Conservation (phyloP, 495 filamentous ascomycete species). For the Wilcoxina mikolae region DNA sequence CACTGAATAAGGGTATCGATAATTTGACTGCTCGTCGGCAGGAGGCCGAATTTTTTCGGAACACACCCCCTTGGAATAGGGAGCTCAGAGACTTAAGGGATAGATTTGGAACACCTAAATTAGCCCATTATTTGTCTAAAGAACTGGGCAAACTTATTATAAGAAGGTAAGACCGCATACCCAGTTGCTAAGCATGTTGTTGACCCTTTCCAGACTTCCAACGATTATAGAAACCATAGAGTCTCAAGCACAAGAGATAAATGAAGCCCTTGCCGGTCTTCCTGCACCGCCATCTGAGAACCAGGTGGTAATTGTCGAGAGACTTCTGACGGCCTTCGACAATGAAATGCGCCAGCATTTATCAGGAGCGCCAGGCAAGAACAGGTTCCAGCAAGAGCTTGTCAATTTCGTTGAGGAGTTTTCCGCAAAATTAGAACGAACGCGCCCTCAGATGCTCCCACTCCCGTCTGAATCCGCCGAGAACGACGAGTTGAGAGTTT, state of each 20-base stretch:
- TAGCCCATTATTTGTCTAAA: slow-evolving; percentile 30
- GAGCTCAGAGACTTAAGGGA: slow-evolving; percentile 21
- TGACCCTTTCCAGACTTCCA: slow-evolving; percentile 25
- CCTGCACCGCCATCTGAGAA: slow-evolving; percentile 28
- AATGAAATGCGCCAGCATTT: neutral
- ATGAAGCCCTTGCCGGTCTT: slow-evolving; percentile 23
- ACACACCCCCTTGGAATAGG: slow-evolving; percentile 30
- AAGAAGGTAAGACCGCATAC: no score
- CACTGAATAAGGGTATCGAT: slow-evolving; percentile 28
- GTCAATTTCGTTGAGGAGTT: slow-evolving; percentile 18
- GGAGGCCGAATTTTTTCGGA: slow-evolving; percentile 33
- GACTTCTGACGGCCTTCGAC: neutral
- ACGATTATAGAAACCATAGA: slow-evolving; percentile 27
- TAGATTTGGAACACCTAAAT: slow-evolving; percentile 31
- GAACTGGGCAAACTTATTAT: slow-evolving; percentile 30
- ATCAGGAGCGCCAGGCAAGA: neutral
- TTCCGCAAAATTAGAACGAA: slow-evolving; percentile 13
- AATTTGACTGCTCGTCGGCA: slow-evolving; percentile 29
- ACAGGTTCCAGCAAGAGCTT: neutral
- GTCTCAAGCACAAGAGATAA: slow-evolving; percentile 20
- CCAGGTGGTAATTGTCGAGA: slow-evolving; percentile 6
- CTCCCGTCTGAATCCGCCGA: neutral
- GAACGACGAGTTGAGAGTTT: slow-evolving; percentile 21
- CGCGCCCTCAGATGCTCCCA: neutral
- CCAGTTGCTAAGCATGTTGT: neutral